Base-by-base conservation (phyloP, 345 rosid genomes). In the Murraya paniculata region DNA sequence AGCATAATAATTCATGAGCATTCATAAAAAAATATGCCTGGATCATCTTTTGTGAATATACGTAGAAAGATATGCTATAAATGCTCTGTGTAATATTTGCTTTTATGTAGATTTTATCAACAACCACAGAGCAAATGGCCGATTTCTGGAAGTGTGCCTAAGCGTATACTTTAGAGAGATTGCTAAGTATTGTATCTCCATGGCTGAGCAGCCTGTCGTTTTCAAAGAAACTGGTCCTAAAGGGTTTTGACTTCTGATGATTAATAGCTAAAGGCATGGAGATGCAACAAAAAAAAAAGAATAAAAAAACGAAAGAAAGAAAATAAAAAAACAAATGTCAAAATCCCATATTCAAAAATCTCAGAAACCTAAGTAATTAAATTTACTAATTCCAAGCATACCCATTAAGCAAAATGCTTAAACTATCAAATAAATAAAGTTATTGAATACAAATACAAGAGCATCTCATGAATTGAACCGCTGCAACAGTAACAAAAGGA, bases 111-210 rank as follows among this genome's bases (percentile, higher is more conserved):
- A 41, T 41, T 41, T 41, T 41, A 11, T 11, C 16, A 41, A 41
- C 11, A 11, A 41, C 50, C 4, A 41, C 4, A 9, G 13, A 11
- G 50, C 4, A 10, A 41, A 38, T 38, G 41, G 0, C 41, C 0
- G 3, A 38, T 38, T 38, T 38, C 2, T 38, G 3, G 94, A 85
- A 91, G 97, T 64, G 99, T 90, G 45, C 98, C 99, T 6, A 92
- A 76, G 85, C 9, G 8, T 38, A 9, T 2, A 38, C 41, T 96
- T 96, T 79, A 89, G 97, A 83, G 93, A 92, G 86, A 87, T 91
- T 56, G 97, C 97, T n/a, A 84, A 87, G 76, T 93, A 93, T 72
- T 93, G 94, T 66, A 85, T 89, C 58, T 79, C 93, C 8, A 92
- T 88, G 98, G 86, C 94, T 64, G 86, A 94, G 76, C 79, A 90